Evolutionary conservation across 495 filamentous ascomycete genomes (phyloP).

Genomic region (Penicillium alfredii): DNA sequence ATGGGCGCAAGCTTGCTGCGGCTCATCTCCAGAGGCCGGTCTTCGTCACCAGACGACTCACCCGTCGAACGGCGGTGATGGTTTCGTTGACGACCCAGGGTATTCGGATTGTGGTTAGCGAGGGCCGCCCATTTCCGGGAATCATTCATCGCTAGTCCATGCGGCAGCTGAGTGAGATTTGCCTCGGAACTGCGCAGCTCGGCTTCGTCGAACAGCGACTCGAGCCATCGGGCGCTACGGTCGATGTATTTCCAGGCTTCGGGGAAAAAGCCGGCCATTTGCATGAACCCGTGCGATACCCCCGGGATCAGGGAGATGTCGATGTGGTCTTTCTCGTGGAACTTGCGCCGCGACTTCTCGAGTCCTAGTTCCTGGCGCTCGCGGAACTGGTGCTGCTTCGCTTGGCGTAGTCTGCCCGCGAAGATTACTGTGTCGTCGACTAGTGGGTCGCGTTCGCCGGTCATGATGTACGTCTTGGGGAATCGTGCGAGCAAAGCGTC

Average conservation of each 20-base stretch:
- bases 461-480: constrained; percentile 88
- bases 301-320: constrained; percentile 82
- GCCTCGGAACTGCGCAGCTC: constrained; percentile 34
- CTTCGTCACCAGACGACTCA: constrained; percentile 75
- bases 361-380: constrained; percentile 60
- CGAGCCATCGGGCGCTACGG: constrained; percentile 70
- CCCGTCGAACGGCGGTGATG: constrained; percentile 39
- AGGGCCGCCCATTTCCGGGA: neutral
- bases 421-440: constrained; percentile 97
- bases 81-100: constrained; percentile 15
- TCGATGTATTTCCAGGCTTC: constrained; percentile 79
- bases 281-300: constrained; percentile 85
- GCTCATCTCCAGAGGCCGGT: constrained; percentile 73
- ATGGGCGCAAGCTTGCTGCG: constrained; percentile 36
- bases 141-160: neutral
- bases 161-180: constrained; percentile 13
- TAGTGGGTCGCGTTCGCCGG: constrained; percentile 89
- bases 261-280: constrained; percentile 80
- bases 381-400: constrained; percentile 63
- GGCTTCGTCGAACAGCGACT: constrained; percentile 54
- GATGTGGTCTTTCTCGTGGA: constrained; percentile 70
- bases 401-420: constrained; percentile 76
- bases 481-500: constrained; percentile 75
- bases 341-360: constrained; percentile 44
- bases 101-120: neutral